Base-by-base conservation (phyloP, 2,329 filamentous ascomycete species). In the Hypoxylon rubiginosum region DNA sequence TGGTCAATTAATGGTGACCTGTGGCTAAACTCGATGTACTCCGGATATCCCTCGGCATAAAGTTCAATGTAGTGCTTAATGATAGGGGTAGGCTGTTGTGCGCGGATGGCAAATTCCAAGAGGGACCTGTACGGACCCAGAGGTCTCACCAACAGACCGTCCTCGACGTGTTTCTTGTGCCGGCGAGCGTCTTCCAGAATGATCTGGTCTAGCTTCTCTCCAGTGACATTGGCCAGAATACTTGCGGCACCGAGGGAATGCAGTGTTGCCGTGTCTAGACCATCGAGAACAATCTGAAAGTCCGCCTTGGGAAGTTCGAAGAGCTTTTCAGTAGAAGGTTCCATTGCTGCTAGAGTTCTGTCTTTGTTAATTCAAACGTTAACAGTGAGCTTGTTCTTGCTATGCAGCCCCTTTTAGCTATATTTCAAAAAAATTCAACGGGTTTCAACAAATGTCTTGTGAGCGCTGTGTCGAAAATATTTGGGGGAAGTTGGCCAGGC, bases 301-400 rank as follows among this genome's bases (percentile, higher is more conserved):
- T 36, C 11, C 9, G 58, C 26, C 26, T 10, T 3, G 26, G 62
- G 49, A 7, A 61, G 15, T 3, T 26, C 6, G 61, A 50, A 43
- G 24, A 64, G 30, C 2, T 39, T 3, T 6, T 4, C 11, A n/a
- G 45, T 21, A 24, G 55, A 7, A 5, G 19, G 1, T 15, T n/a
- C 15, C 41, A 34, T 48, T 45, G 24, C n/a, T 19, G 17, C 41
- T 19, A 41, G 17, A 15, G 15, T 39, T n/a, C 13, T 15, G 34
- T 39, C 34, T 15, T n/a, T n/a, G 34, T 39, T 36, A 13, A 8
- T 8, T 9, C 8, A 32, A 13, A 36, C 11, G 9, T 36, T 13
- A 9, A 36, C 3, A 13, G 13, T 36, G 13, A 36, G 32, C 10
- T 36, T 13, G 11, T 4, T 13, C 32, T 36, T 36, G 13, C 32